phyloP scores from a whole-genome alignment of 371 early-diverging fungal species.

The Zychaea mexicana region DNA sequence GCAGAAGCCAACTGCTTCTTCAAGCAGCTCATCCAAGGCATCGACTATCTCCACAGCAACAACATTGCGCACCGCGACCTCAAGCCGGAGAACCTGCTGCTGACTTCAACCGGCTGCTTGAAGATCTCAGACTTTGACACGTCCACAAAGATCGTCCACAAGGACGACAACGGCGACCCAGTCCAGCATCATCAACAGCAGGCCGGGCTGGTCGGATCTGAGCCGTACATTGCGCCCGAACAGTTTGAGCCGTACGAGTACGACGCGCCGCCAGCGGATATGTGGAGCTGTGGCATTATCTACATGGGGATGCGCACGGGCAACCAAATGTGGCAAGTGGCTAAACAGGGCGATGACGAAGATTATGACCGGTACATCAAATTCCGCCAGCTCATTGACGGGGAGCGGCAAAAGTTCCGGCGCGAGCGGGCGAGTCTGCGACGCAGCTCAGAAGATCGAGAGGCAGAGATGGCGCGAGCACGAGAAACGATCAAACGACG shows the following conservation, averaged over 20 bases:
- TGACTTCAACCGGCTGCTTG: conserved; percentile 58
- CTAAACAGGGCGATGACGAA: conserved; percentile 39
- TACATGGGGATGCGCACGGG: conserved; percentile 47
- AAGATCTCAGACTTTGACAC: conserved; percentile 94
- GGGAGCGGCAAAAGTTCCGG: conserved; percentile 34
- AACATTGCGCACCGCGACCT: conserved; percentile 78
- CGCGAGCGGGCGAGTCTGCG: conserved; percentile 7
- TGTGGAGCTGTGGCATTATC: conserved; percentile 56
- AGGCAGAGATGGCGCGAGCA: conserved; percentile 26
- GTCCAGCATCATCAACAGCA: conserved; percentile 6
- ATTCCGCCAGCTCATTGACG: conserved; percentile 37
- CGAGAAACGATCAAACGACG: conserved; percentile 34
- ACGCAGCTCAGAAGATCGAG: conserved; percentile 8
- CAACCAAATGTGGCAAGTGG: conserved; percentile 47
- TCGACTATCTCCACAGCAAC: conserved; percentile 61
- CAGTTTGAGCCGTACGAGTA: conserved; percentile 39
- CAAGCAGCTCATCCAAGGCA: conserved; percentile 72
- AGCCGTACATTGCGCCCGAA: conserved; percentile 62
- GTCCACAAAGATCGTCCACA: conserved; percentile 75
- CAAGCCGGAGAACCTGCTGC: conserved; percentile 85
- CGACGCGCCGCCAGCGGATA: conserved; percentile 48
- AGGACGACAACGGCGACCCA: conserved; percentile 10
- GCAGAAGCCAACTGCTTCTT: conserved; percentile 49
- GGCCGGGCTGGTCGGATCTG: conserved; percentile 50
- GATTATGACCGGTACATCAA: conserved; percentile 36